Evolutionary conservation across 164 flowering plant species (phyloP), one percentile per base, ranked within the genome.

Genomic region (Vitis rupestris): DNA sequence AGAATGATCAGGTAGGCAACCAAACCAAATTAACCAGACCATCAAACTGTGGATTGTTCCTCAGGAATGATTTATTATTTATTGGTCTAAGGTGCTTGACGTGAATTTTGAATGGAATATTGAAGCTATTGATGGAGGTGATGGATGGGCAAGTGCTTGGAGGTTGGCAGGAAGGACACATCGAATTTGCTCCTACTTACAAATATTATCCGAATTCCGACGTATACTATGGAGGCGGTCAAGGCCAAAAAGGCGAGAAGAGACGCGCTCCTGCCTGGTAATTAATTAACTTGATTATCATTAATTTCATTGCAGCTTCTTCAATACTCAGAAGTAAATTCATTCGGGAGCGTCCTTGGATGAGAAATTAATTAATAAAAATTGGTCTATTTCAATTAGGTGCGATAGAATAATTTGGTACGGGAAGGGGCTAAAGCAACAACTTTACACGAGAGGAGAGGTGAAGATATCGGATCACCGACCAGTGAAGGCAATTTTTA

Each of bases 261-360:
- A 82, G 54, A 52, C 82, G 88, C 0, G 79, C 90, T 63, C 93
- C 93, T n/a, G 90, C 93, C 60, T 86, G 90, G 93, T 88, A 80
- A 73, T 27, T 37, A 57, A 59, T 50, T 8, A 11, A n/a, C 2
- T 53, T 30, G 29, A 31, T 31, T 13, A 56, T 61, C 9, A 16
- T 5, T 51, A 29, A n/a, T 23, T 15, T 15, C 10, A 4, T 16
- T 57, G 9, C 10, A 14, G 3, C 27, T 14, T 19, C 10, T 55
- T 11, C 12, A 55, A 6, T 11, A 31, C 12, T 37, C 50, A 19
- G 23, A 19, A 19, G 23, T 19, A 19, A 19, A 19, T 19, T 19
- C 23, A 19, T 23, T 23, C 27, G 0, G 27, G 27, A 23, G 27
- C 27, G 27, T 23, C 27, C 27, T 23, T 23, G 14, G 49, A 37